phyloP scores from a whole-genome alignment of 805 yeast genomes.

The Tetrapisispora namnaoensis region DNA sequence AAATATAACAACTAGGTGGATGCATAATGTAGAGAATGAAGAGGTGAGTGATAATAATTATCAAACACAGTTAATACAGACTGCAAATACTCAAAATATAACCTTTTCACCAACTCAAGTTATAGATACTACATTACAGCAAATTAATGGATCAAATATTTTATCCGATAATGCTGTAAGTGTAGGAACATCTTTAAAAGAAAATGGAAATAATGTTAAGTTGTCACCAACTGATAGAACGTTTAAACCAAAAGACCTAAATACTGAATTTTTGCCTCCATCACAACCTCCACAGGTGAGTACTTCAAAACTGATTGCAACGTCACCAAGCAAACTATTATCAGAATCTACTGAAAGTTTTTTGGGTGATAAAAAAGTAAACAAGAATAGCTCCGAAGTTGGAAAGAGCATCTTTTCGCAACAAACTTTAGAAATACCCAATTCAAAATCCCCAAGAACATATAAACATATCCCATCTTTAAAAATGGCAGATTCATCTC shows the following conservation, averaged over 20 bases:
- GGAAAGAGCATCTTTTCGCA: background rate
- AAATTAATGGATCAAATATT: background rate
- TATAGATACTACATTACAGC: background rate
- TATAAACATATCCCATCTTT: background rate
- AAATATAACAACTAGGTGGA: slow-evolving; percentile 11
- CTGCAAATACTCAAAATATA: slow-evolving; percentile 8
- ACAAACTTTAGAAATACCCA: slow-evolving; percentile 7
- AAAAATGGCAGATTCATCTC: slow-evolving; percentile 1
- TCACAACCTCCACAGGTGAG: slow-evolving; percentile 8
- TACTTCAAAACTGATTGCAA: background rate
- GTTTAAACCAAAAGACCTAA: background rate
- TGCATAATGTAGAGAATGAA: slow-evolving; percentile 6
- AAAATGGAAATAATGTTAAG: background rate
- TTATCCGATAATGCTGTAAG: background rate
- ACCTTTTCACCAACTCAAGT: background rate
- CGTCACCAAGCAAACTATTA: background rate
- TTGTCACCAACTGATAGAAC: background rate
- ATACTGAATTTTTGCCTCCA: background rate
- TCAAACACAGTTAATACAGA: slow-evolving; percentile 16
- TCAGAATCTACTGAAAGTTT: background rate
- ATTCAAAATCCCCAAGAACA: slow-evolving; percentile 9
- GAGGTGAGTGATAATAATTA: slow-evolving; percentile 7
- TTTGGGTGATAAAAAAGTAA: background rate
- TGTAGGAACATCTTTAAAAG: background rate
- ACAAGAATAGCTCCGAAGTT: background rate